Percentiles rank a stretch among this genome's conserved stretches.
Evolutionary conservation across 2,329 filamentous ascomycete genomes (phyloP).

Genomic region (Phialophora expanda): DNA sequence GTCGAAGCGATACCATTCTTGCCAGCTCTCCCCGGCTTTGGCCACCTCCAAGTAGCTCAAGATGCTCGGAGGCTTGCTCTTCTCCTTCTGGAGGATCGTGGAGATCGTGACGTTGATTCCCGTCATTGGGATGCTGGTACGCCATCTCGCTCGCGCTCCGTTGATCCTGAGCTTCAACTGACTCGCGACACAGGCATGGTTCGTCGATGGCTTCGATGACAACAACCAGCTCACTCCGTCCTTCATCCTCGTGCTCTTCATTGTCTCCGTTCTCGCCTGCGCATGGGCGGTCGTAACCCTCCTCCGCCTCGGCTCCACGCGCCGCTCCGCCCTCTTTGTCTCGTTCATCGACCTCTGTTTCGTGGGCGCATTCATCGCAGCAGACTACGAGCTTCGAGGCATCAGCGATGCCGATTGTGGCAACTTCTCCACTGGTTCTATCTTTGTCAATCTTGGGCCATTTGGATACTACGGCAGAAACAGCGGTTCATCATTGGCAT

Average conservation of each 20-base stretch:
- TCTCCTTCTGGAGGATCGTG: slow-evolving; percentile 65
- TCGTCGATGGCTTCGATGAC: slow-evolving; percentile 64
- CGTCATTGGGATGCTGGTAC: slow-evolving; percentile 65
- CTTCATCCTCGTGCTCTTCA: slow-evolving; percentile 68
- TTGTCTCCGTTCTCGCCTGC: slow-evolving; percentile 64
- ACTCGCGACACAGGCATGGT: slow-evolving; percentile 55
- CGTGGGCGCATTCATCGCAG: slow-evolving; percentile 67
- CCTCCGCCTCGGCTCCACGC: slow-evolving; percentile 63
- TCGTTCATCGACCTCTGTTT: slow-evolving; percentile 66
- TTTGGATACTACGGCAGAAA: slow-evolving; percentile 61
- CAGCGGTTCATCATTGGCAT: slow-evolving; percentile 54
- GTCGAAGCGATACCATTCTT: background rate
- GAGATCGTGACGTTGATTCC: slow-evolving; percentile 68
- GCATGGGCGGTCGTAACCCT: slow-evolving; percentile 67
- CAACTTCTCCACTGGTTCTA: slow-evolving; percentile 58
- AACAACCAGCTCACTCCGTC: slow-evolving; percentile 63
- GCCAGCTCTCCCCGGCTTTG: background rate
- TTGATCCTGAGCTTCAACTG: slow-evolving; percentile 11
- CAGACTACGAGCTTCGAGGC: slow-evolving; percentile 62
- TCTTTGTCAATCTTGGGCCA: slow-evolving; percentile 65
- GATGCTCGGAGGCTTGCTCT: slow-evolving; percentile 62
- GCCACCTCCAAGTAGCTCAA: slow-evolving; percentile 36
- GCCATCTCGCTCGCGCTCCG: slow-evolving; percentile 28
- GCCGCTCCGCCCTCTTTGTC: slow-evolving; percentile 65
- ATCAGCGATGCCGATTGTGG: slow-evolving; percentile 71